These are phyloP conservation scores for Striga hermonthica DNA, from an alignment of 305 asterid genomes.

Conservation along the genomic window DNA sequence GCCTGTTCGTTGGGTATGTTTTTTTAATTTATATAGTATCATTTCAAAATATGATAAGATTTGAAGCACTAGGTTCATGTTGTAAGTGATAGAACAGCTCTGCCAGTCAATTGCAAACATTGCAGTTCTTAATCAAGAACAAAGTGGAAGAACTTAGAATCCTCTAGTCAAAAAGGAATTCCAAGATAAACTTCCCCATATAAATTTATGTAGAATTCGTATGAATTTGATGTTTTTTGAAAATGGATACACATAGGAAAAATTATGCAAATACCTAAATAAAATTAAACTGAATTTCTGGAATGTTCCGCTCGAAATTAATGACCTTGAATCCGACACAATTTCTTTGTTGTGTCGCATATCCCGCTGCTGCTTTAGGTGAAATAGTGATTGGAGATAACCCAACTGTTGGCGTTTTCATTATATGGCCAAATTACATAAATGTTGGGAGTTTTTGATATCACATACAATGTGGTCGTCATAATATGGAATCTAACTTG, in stretches of 20 bases:
- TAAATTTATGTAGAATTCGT: not conserved
- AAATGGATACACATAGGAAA: not conserved
- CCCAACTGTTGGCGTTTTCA: slow-evolving; percentile 22
- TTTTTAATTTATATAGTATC: slow-evolving; percentile 16
- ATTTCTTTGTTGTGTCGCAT: not conserved
- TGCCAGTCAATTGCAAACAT: slow-evolving; percentile 19
- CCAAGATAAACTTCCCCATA: not conserved
- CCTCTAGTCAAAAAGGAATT: slow-evolving; percentile 17
- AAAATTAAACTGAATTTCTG: slow-evolving; percentile 23
- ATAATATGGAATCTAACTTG: slow-evolving; percentile 32
- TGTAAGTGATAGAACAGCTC: slow-evolving; percentile 20
- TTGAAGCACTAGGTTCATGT: slow-evolving; percentile 17
- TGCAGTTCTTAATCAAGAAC: slow-evolving; percentile 24
- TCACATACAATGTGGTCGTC: slow-evolving; percentile 30
- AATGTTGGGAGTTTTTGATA: slow-evolving; percentile 22
- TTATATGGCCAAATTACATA: slow-evolving; percentile 24
- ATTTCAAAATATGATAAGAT: not conserved
- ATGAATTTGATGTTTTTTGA: not conserved
- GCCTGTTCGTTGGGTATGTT: slow-evolving; percentile 12
- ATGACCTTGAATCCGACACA: slow-evolving; percentile 13
- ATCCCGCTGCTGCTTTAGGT: slow-evolving; percentile 22
- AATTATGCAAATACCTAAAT: not conserved
- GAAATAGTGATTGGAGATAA: slow-evolving; percentile 29
- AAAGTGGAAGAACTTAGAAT: slow-evolving; percentile 4
- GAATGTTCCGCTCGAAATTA: slow-evolving; percentile 22